Evolutionary conservation across 805 yeast genomes (phyloP).

Genomic region (Starmera dryadoides): DNA sequence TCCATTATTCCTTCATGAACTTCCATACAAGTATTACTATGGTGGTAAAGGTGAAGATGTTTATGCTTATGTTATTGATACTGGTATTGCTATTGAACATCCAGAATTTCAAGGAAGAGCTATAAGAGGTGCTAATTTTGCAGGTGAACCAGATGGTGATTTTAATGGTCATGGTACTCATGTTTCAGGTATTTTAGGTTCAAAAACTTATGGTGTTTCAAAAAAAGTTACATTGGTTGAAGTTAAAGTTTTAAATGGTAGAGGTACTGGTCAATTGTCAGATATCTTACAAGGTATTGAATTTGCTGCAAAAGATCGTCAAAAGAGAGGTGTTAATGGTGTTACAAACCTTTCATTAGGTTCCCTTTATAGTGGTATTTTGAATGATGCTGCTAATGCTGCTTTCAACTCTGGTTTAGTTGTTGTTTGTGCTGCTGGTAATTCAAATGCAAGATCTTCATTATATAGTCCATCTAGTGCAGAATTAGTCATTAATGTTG

Average conservation of each 20-base stretch:
- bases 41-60: slow-evolving; percentile 51
- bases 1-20: slow-evolving; percentile 5
- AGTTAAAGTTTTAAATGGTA: slow-evolving; percentile 59
- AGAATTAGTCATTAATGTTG: slow-evolving; percentile 64
- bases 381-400: slow-evolving; percentile 71
- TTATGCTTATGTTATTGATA: slow-evolving; percentile 72
- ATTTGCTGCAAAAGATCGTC: slow-evolving; percentile 53
- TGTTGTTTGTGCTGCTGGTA: slow-evolving; percentile 83
- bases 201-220: slow-evolving; percentile 71
- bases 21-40: slow-evolving; percentile 35
- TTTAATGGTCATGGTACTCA: slow-evolving; percentile 86
- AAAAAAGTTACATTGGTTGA: slow-evolving; percentile 56
- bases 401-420: slow-evolving; percentile 65
- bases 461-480: slow-evolving; percentile 80
- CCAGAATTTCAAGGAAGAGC: slow-evolving; percentile 62
- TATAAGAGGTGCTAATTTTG: slow-evolving; percentile 46
- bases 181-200: slow-evolving; percentile 80
- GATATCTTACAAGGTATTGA: slow-evolving; percentile 59
- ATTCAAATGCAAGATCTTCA: slow-evolving; percentile 69
- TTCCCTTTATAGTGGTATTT: slow-evolving; percentile 50
- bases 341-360: slow-evolving; percentile 82
- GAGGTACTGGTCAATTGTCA: slow-evolving; percentile 63
- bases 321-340: slow-evolving; percentile 29
- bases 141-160: slow-evolving; percentile 53
- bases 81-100: slow-evolving; percentile 60